A percentile compares a stretch with the other conserved stretches of the same genome.
These are phyloP conservation scores for Brachypodium distachyon DNA, from an alignment of 202 grass and related monocot genomes.

Conservation along the genomic window DNA sequence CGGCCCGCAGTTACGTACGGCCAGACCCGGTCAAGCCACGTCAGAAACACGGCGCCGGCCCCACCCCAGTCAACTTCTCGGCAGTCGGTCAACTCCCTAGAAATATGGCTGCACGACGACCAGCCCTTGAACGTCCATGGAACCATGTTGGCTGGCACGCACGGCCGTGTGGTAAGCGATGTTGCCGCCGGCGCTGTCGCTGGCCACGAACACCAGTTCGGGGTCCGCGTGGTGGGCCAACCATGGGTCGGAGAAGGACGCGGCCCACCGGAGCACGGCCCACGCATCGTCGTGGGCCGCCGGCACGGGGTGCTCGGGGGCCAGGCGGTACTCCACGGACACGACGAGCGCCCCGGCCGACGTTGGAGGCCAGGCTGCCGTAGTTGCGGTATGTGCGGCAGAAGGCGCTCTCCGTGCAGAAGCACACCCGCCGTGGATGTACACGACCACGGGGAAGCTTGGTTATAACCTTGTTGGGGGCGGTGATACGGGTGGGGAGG, in stretches of 20 bases:
- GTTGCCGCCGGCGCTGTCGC: constrained; percentile 42
- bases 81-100: background rate
- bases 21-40: constrained; percentile 24
- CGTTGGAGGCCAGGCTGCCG: background rate
- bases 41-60: background rate
- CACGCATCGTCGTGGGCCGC: constrained; percentile 41
- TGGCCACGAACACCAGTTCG: constrained; percentile 14
- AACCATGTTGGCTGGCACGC: background rate
- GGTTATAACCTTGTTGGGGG: background rate
- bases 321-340: constrained; percentile 39
- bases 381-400: constrained; percentile 23
- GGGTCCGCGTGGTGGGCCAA: constrained; percentile 22
- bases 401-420: constrained; percentile 35
- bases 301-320: constrained; percentile 32
- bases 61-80: background rate
- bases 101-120: constrained; percentile 42
- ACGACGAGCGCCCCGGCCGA: constrained; percentile 15
- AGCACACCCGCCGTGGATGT: constrained; percentile 39
- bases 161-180: constrained; percentile 29
- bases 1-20: background rate
- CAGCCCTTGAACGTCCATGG: constrained; percentile 22
- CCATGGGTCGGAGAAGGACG: constrained; percentile 19
- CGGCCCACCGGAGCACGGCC: constrained; percentile 23
- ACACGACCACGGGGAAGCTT: constrained; percentile 27
- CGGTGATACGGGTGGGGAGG: background rate